Evolutionary conservation across 306 rosid species (phyloP).

Genomic region (Cucumis sativus): DNA sequence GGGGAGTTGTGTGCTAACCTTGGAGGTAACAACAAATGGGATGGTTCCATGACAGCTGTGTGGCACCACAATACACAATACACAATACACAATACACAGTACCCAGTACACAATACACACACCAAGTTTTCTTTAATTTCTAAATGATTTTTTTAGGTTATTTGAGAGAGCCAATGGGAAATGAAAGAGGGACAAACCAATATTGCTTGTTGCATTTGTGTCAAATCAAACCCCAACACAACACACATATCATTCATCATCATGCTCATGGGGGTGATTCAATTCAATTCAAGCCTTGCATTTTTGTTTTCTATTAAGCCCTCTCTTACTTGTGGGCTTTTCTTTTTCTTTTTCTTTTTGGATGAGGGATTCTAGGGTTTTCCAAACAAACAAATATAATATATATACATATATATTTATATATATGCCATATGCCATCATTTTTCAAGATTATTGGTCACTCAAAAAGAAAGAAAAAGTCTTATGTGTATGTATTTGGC

Average conservation of each 20-base stretch:
- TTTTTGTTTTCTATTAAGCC: not conserved
- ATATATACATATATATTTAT: too few relatives aligned
- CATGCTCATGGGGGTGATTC: too few relatives aligned
- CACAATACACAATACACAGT: too few relatives aligned
- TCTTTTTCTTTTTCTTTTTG: not conserved
- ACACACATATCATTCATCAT: not conserved
- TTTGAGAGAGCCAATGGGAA: not conserved
- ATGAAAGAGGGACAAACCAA: not conserved
- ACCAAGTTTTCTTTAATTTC: not conserved
- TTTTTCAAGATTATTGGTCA: not conserved
- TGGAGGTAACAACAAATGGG: not conserved
- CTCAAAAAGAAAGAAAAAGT: not conserved
- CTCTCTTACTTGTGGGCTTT: not conserved
- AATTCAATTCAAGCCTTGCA: not conserved
- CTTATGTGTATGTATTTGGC: not conserved
- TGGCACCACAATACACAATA: not conserved
- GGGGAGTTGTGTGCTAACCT: not conserved
- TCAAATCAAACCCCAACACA: not conserved
- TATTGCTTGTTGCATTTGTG: not conserved
- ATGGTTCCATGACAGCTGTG: not conserved
- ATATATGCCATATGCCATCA: not conserved
- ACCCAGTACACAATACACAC: too few relatives aligned
- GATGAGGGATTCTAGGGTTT: not conserved
- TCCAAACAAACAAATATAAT: not conserved
- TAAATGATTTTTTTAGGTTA: not conserved